Evolutionary conservation across 768 basidiomycete genomes (phyloP).

Genomic region (Suillus alpinus): DNA sequence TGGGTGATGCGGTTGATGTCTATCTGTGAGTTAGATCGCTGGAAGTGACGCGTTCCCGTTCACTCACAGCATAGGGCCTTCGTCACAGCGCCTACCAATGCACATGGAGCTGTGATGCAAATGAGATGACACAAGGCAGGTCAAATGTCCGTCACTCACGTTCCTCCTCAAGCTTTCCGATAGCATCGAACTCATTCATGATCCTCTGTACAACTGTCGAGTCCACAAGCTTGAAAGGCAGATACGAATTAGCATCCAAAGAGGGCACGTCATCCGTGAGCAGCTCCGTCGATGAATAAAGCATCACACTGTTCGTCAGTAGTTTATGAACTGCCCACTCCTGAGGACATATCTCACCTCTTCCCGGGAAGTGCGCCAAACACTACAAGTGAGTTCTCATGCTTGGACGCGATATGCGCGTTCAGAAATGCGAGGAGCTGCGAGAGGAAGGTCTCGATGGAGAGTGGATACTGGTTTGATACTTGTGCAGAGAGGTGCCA

Average conservation of each 20-base stretch:
- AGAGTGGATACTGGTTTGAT: constrained; percentile 49
- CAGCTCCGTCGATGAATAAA: constrained; percentile 68
- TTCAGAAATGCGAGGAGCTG: constrained; percentile 91
- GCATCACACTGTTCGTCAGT: constrained; percentile 52
- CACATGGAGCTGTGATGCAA: constrained; percentile 48
- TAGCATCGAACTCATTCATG: constrained; percentile 54
- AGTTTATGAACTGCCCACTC: neutral
- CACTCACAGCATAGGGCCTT: constrained; percentile 87
- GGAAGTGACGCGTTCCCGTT: neutral
- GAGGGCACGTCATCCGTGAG: constrained; percentile 32
- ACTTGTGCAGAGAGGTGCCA: constrained; percentile 72
- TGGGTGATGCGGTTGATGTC: constrained; percentile 62
- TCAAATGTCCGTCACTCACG: constrained; percentile 38
- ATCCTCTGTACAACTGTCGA: constrained; percentile 61
- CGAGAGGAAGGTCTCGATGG: constrained; percentile 72
- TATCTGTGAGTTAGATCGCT: constrained; percentile 40
- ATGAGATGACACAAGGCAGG: neutral
- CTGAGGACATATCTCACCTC: constrained; percentile 50
- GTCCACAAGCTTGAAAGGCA: constrained; percentile 79
- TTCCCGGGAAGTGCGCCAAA: constrained; percentile 85
- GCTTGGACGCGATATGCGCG: constrained; percentile 83
- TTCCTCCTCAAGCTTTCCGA: constrained; percentile 50
- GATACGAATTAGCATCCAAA: constrained; percentile 78
- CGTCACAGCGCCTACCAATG: constrained; percentile 84
- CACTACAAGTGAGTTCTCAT: constrained; percentile 91